Evolutionary conservation across 225 moss, liverwort and hornwort genomes (phyloP).

Genomic region (Polytrichum commune): DNA sequence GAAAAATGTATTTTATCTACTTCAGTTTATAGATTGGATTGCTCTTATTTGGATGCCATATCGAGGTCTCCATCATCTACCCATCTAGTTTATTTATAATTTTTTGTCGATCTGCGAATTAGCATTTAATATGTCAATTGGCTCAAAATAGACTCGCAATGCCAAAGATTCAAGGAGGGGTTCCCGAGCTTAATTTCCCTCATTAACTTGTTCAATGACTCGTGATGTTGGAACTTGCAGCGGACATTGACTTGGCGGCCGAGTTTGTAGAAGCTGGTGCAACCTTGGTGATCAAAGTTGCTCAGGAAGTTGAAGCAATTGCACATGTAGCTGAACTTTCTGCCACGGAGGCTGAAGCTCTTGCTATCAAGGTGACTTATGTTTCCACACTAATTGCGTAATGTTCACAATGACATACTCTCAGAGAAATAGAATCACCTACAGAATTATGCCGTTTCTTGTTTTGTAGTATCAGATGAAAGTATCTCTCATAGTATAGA

Average conservation of each 20-base stretch:
- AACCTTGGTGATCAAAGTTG: slow-evolving; percentile 35
- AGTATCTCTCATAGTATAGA: background rate
- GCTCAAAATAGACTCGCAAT: background rate
- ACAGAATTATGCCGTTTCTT: background rate
- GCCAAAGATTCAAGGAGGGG: background rate
- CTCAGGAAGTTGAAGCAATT: slow-evolving; percentile 39
- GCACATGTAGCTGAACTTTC: slow-evolving; percentile 26
- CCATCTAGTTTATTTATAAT: background rate
- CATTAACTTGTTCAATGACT: background rate
- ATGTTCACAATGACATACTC: background rate
- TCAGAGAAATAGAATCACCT: background rate
- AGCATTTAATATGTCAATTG: background rate
- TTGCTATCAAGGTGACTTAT: slow-evolving; percentile 22
- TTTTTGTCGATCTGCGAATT: background rate
- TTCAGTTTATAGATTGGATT: background rate
- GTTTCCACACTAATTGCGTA: background rate
- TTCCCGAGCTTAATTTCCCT: background rate
- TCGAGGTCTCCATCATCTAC: background rate
- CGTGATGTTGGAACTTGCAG: slow-evolving; percentile 14
- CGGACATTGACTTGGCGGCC: slow-evolving; percentile 42
- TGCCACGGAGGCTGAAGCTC: slow-evolving; percentile 44
- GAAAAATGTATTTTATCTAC: background rate
- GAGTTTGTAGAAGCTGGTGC: slow-evolving; percentile 39
- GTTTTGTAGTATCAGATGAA: background rate
- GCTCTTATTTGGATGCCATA: too few species aligned